Evolutionary conservation across 306 rosid species (phyloP).

Genomic region (Cucurbita ficifolia): DNA sequence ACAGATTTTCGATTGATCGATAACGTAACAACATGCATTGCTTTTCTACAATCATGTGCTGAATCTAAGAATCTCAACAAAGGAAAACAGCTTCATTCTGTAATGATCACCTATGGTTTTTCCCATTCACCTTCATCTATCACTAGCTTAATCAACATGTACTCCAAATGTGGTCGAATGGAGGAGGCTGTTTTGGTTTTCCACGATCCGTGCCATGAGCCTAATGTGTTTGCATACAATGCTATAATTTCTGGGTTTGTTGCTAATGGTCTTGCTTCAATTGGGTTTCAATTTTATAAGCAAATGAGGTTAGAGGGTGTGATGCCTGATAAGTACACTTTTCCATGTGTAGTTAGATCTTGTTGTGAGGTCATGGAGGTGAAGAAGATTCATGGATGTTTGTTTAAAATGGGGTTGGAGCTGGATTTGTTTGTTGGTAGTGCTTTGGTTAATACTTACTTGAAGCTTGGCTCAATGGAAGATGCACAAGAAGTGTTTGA

Average conservation of each 20-base stretch:
- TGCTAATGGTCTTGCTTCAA: constrained; percentile 25
- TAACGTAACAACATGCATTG: constrained; percentile 29
- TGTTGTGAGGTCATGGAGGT: constrained; percentile 42
- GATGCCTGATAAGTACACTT: constrained; percentile 56
- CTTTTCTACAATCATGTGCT: constrained; percentile 54
- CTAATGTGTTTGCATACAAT: constrained; percentile 57
- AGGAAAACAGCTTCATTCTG: constrained; percentile 46
- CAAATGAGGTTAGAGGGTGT: constrained; percentile 41
- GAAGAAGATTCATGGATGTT: constrained; percentile 52
- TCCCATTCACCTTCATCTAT: constrained; percentile 34
- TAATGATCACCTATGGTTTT: constrained; percentile 37
- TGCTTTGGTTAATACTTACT: constrained; percentile 53
- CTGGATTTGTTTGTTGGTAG: constrained; percentile 68
- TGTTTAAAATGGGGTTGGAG: constrained; percentile 61
- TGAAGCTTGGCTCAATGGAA: constrained; percentile 35
- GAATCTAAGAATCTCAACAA: constrained; percentile 21
- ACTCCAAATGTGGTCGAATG: constrained; percentile 53
- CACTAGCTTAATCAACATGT: constrained; percentile 78
- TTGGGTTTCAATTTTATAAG: constrained; percentile 30
- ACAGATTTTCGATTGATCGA: background rate
- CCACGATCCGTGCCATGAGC: constrained; percentile 21
- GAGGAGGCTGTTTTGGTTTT: constrained; percentile 38
- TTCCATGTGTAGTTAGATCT: constrained; percentile 60
- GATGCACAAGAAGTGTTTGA: constrained; percentile 55
- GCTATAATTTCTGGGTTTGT: constrained; percentile 59